These are phyloP conservation scores for Penicillium riverlandense DNA, from an alignment of 495 filamentous ascomycete species.

Conservation along the genomic window DNA sequence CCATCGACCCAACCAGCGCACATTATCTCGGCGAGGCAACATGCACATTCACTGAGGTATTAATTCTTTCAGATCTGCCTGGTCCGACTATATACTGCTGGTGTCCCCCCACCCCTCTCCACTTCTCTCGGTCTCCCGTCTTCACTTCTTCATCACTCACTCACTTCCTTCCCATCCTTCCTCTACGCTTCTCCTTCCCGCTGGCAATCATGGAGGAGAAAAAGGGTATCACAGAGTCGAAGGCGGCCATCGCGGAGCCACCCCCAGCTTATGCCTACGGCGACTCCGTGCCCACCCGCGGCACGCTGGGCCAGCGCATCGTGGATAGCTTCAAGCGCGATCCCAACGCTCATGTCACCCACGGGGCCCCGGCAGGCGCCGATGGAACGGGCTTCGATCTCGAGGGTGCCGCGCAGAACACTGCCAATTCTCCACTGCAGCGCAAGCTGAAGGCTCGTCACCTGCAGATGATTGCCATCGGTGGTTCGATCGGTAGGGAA, in stretches of 20 bases:
- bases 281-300: conserved; percentile 23
- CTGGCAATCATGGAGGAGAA: conserved; percentile 33
- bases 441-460: conserved; percentile 76
- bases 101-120: neutral
- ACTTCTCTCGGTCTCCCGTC: neutral
- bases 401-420: conserved; percentile 63
- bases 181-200: neutral
- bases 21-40: too few species aligned
- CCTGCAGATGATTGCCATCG: conserved; percentile 95
- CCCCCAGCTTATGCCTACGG: conserved; percentile 36
- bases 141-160: neutral
- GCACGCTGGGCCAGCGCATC: conserved; percentile 39
- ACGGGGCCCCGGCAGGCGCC: conserved; percentile 42
- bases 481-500: conserved; percentile 77
- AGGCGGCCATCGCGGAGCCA: conserved; percentile 16
- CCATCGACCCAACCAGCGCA: too few species aligned
- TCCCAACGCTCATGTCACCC: conserved; percentile 55
- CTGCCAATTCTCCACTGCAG: conserved; percentile 69
- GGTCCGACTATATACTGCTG: neutral
- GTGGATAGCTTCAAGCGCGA: conserved; percentile 80
- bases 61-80: neutral
- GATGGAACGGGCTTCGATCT: conserved; percentile 66
- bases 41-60: too few species aligned
- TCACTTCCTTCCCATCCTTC: neutral
- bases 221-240: conserved; percentile 18